Base-by-base conservation (phyloP, 1,139 yeast genomes). In the Eremothecium gossypii region DNA sequence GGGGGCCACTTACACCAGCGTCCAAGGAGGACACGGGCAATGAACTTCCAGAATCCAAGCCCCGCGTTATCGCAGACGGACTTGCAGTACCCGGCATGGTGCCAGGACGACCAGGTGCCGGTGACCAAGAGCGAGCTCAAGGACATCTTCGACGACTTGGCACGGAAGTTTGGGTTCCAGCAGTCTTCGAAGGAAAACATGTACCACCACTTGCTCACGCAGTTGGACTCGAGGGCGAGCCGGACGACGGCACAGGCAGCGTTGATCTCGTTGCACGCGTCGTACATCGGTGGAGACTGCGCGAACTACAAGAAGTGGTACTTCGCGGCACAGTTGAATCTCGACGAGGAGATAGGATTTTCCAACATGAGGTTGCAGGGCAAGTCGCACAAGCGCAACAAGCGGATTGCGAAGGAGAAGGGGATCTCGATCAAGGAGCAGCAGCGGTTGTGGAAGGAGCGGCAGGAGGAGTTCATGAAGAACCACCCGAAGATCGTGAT, bases 231-330 rank as follows among this genome's bases (percentile, higher is more conserved):
- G 1, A 66, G 89, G 49, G 74, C 85, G 1, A 73, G 84, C n/a
- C 67, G 89, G 49, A 70, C 77, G 65, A 68, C 71, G 0, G 74
- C 83, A 0, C 51, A 49, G 1, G 67, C 64, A 38, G 86, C 89
- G 0, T 64, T 82, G 43, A 60, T 68, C 36, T 70, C 84, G 0
- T 53, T 81, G 36, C 87, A 82, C 61, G 83, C 81, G 0, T 83
- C 82, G 45, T 81, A 80, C 54, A 77, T 82, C 47, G 86, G 86
- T 1, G 91, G 89, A 1, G 67, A 71, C 20, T 72, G 78, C 48
- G 67, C 89, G 0, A 82, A 82, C 56, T 81, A 74, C 55, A 69
- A 73, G 49, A 81, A 78, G 55, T 82, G 89, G 89, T 81, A 74
- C 54, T 80, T 81, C 67, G 86, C 86, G 2, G 78, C 85, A 3